Evolutionary conservation across 2,329 filamentous ascomycete species (phyloP), one percentile per base, ranked within the genome.

Genomic region (Trichoderma atroviride): DNA sequence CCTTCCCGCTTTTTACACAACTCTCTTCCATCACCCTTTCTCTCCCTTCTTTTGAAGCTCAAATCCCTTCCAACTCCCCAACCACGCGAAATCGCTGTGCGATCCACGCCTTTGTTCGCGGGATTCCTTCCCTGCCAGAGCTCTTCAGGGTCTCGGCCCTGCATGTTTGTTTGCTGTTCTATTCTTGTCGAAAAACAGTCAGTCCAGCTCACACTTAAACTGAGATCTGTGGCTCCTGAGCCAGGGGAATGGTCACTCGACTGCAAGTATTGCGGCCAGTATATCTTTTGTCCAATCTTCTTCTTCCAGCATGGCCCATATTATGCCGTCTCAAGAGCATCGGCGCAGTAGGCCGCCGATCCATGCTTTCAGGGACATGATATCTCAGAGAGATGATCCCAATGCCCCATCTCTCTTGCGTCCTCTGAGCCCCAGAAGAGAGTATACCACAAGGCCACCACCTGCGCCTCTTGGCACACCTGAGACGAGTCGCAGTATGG

Each of bases 381-480:
- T 70, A 56, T 71, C 73, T 57, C 70, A 69, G 64, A 65, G 65
- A 50, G 50, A 9, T 27, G 43, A 55, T 24, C 47, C 60, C 10
- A 60, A 66, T 5, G n/a, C 69, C 19, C 47, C 37, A 14, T 35
- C 40, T 52, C 31, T 40, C 11, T 55, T 55, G 40, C 52, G 47
- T 3, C 58, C 29, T 24, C 31, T 43, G 37, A 68, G 63, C 53
- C 57, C 65, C 11, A 10, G 62, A 9, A 47, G 27, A 31, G 60
- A 37, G 22, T 31, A 7, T n/a, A 52, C 13, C 43, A 71, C 73
- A 56, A 77, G 80, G 73, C 86, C 85, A 75, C 81, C 85, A 70
- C 78, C 83, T 50, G 80, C 81, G 56, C 81, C 83, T 62, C 82
- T 84, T 75, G 81, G 82, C 71, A 79, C 81, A 50, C 79, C 80